Evolutionary conservation across 176 grass and related monocot species (phyloP), one percentile per base, ranked within the genome.

Genomic region (Oryza officinalis): DNA sequence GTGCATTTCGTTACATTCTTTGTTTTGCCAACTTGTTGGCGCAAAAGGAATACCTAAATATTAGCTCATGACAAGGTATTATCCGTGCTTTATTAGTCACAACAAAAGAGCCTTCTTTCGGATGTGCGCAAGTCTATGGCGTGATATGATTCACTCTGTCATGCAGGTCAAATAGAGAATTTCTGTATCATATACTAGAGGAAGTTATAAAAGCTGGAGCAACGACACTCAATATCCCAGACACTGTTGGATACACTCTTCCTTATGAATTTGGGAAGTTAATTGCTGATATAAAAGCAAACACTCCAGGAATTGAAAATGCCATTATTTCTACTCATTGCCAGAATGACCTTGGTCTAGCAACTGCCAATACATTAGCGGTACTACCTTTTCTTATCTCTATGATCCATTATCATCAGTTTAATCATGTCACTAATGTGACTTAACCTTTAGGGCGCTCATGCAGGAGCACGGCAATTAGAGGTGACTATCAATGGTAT

Each of bases 401-500:
- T 75, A 30, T 67, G 44, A 26, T 81, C 5, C 49, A 10, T 76
- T 64, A 63, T 87, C 18, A 57, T 72, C 28, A 0, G 27, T 41
- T 13, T 57, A 54, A 63, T 84, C 49, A 65, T 75, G 64, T 79
- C 83, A 89, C 89, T 93, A 88, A 63, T 95, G 69, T 66, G 60
- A 82, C 70, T 52, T 89, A 83, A 83, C 67, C 63, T 88, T 75
- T 84, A 99, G 96, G 96, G 96, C 15, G 93, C 88, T 84, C 63
- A 71, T 90, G 96, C 89, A 92, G 96, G 93, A 50, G 93, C 96
- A 79, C 80, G 91, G 1, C 96, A 96, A 86, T 72, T 96, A 87
- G 96, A 99, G 84, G 96, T 99, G 65, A 99, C 96, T 88, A 83
- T 99, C 23, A 99, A 99, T 87, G 96, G 96, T 78, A 99, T 96